These are phyloP conservation scores for Cyberlindnera suaveolens DNA, from an alignment of 805 yeast species.

Conservation along the genomic window DNA sequence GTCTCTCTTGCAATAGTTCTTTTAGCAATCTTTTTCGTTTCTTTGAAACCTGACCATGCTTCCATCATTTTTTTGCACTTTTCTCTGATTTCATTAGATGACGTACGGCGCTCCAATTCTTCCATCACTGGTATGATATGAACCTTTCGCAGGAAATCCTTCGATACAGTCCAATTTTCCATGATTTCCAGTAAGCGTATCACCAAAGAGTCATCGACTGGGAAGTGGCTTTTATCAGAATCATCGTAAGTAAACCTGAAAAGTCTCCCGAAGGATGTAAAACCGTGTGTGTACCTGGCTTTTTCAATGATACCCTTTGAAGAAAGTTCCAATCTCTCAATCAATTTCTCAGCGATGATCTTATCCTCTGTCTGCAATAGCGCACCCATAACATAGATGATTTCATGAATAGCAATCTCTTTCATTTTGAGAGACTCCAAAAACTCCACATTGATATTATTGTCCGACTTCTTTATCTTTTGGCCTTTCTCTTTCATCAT, in stretches of 20 bases:
- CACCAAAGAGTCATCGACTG: constrained; percentile 35
- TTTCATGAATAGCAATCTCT: constrained; percentile 49
- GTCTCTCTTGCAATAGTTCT: constrained; percentile 10
- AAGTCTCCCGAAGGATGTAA: constrained; percentile 64
- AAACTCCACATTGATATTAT: constrained; percentile 58
- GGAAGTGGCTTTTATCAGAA: constrained; percentile 6
- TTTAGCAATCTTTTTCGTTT: constrained; percentile 85
- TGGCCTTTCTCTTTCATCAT: constrained; percentile 45
- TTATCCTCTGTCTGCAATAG: constrained; percentile 71
- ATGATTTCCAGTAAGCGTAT: constrained; percentile 51
- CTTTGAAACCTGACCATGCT: constrained; percentile 68
- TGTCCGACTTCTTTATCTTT: constrained; percentile 44
- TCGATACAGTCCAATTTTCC: constrained; percentile 56
- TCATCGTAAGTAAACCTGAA: constrained; percentile 31
- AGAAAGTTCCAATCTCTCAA: constrained; percentile 59
- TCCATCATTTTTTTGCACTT: constrained; percentile 42
- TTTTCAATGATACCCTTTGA: constrained; percentile 46
- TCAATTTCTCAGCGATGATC: constrained; percentile 55
- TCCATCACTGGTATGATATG: constrained; percentile 62
- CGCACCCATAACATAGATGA: constrained; percentile 74
- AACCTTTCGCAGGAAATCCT: constrained; percentile 69
- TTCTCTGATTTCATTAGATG: constrained; percentile 24
- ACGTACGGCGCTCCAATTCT: constrained; percentile 28
- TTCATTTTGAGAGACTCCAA: constrained; percentile 50
- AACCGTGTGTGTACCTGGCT: constrained; percentile 80